These are phyloP conservation scores for Cicer judaicum DNA, from an alignment of 306 rosid genomes.

Conservation along the genomic window DNA sequence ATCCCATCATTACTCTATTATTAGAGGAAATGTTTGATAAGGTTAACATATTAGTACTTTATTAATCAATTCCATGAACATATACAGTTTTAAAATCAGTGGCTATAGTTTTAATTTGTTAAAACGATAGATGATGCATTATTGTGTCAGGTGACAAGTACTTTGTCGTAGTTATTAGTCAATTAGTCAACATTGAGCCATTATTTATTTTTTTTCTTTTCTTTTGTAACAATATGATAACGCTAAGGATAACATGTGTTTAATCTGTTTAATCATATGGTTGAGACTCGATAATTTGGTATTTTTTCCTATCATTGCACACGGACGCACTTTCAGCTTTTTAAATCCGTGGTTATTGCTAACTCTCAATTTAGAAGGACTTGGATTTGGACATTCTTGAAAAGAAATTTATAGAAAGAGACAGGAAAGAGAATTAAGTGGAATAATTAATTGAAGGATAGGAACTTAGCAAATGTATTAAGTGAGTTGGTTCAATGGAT, in stretches of 20 bases:
- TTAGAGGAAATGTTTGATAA: neutral
- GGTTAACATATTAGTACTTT: neutral
- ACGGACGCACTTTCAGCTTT: constrained; percentile 41
- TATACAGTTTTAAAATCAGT: neutral
- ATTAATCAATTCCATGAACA: neutral
- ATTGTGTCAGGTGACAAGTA: neutral
- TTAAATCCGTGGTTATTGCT: constrained; percentile 32
- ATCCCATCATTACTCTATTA: too few species aligned
- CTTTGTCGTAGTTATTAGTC: neutral
- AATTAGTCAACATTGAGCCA: neutral
- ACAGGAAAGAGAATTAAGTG: constrained; percentile 29
- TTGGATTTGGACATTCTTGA: constrained; percentile 3
- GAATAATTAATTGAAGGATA: neutral
- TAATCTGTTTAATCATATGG: neutral
- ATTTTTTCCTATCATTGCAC: constrained; percentile 43
- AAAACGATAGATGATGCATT: neutral
- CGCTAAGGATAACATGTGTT: neutral
- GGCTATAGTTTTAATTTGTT: neutral
- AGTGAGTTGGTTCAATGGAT: constrained; percentile 40
- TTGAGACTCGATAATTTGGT: constrained; percentile 9
- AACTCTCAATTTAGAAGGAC: constrained; percentile 18
- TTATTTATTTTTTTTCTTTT: constrained; percentile 2
- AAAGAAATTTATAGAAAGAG: constrained; percentile 45
- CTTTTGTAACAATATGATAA: neutral
- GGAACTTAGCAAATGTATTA: constrained; percentile 32